Conservation (phyloP, 2,329 filamentous ascomycete genomes). For the Penicillium sp. region DNA sequence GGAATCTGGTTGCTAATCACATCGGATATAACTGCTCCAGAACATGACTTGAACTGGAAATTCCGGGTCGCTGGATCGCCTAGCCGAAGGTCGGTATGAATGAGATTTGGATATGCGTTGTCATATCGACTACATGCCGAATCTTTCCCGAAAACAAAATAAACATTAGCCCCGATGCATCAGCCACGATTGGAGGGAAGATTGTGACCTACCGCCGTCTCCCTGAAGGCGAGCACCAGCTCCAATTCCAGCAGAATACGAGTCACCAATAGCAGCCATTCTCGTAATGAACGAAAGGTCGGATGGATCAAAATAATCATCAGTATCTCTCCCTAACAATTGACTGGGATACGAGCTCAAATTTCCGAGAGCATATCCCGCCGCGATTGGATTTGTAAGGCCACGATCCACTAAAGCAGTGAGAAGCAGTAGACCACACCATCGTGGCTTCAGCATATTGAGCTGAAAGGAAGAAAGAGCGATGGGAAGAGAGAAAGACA, state of each 20-base stretch:
- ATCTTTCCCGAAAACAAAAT: background rate
- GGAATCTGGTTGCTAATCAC: background rate
- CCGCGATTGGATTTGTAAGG: too few species aligned
- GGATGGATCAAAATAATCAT: background rate
- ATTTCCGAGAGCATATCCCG: too few species aligned
- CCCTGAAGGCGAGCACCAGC: slow-evolving; percentile 5
- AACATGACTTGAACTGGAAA: background rate
- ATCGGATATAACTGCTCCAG: background rate
- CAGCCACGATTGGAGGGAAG: background rate
- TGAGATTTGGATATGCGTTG: background rate
- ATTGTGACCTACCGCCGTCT: background rate
- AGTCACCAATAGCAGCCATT: slow-evolving; percentile 11
- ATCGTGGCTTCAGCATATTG: too few species aligned
- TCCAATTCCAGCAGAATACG: slow-evolving; percentile 11
- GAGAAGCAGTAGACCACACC: too few species aligned
- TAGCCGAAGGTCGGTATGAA: background rate
- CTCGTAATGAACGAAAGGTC: slow-evolving; percentile 10
- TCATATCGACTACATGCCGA: background rate
- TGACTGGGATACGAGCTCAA: too few species aligned
- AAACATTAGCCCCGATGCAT: background rate
- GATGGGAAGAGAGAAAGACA: too few species aligned
- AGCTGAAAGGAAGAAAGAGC: too few species aligned
- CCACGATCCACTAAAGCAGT: too few species aligned
- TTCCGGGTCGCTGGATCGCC: background rate
- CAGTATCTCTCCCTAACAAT: too few species aligned